Evolutionary conservation across 2,329 filamentous ascomycete genomes (phyloP).

Genomic region (Xylaria polymorpha): DNA sequence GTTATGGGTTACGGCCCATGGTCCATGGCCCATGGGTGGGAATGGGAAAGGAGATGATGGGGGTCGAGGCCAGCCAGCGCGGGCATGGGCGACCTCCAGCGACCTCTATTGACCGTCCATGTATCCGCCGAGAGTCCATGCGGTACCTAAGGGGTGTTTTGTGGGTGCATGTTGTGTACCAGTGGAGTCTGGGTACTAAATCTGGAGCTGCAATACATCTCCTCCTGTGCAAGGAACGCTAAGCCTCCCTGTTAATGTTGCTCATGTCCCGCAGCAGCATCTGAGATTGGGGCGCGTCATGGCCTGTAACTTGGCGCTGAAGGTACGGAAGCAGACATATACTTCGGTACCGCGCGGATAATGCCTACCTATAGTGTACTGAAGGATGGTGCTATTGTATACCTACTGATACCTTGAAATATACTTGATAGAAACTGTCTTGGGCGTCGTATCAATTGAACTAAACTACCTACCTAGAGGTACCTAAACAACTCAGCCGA

Average conservation of each 20-base stretch:
- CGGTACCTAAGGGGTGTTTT: slow-evolving; percentile 17
- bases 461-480: no score
- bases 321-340: neutral
- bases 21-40: slow-evolving; percentile 1
- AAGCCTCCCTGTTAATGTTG: slow-evolving; percentile 2
- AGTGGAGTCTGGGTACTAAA: slow-evolving; percentile 28
- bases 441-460: neutral
- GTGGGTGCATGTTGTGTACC: slow-evolving; percentile 17
- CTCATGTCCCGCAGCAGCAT: neutral
- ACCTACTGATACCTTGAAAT: neutral
- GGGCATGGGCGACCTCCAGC: slow-evolving; percentile 33
- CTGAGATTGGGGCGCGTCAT: slow-evolving; percentile 15
- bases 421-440: neutral
- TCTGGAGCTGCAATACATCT: slow-evolving; percentile 21
- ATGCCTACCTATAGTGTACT: neutral
- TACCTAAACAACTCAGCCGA: neutral
- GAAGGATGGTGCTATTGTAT: neutral
- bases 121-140: slow-evolving; percentile 20
- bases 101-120: slow-evolving; percentile 27
- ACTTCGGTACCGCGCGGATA: neutral
- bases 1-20: neutral
- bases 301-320: slow-evolving; percentile 2
- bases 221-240: slow-evolving; percentile 9
- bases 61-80: slow-evolving; percentile 38
- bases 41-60: slow-evolving; percentile 38